A percentile compares a stretch with the other conserved stretches of the same genome.
phyloP scores from a whole-genome alignment of 257 asterid genomes.

The Cinchona pubescens region DNA sequence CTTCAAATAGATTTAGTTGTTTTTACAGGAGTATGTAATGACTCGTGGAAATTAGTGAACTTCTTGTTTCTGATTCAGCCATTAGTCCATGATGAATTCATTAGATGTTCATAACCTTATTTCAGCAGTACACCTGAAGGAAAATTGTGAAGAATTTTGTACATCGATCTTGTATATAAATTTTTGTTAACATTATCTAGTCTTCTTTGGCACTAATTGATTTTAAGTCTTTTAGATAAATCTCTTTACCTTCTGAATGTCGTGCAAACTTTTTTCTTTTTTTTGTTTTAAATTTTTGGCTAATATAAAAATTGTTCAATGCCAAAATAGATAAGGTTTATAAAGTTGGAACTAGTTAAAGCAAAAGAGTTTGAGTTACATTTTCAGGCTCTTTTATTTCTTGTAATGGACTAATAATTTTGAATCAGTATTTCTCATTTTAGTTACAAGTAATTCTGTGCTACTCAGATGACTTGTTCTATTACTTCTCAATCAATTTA shows the following conservation, averaged over 20 bases:
- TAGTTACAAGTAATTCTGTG: too few species aligned
- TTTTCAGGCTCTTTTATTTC: not conserved
- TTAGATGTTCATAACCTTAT: not conserved
- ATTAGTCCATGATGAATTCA: constrained; percentile 5
- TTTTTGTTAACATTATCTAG: not conserved
- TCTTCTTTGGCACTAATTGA: not conserved
- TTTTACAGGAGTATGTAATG: constrained; percentile 75
- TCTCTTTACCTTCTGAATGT: not conserved
- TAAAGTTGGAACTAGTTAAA: not conserved
- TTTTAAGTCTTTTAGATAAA: not conserved
- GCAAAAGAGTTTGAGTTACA: not conserved
- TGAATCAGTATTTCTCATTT: not conserved
- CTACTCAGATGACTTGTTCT: too few species aligned
- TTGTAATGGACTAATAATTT: not conserved
- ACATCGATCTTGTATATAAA: not conserved
- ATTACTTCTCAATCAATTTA: too few species aligned
- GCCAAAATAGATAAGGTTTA: not conserved
- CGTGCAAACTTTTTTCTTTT: not conserved
- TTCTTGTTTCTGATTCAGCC: constrained; percentile 55
- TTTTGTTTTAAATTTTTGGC: not conserved
- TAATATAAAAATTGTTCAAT: not conserved
- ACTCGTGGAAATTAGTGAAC: constrained; percentile 70
- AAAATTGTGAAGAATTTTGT: not conserved
- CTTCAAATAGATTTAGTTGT: constrained; percentile 65
- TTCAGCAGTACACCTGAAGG: too few species aligned